phyloP scores from a whole-genome alignment of 2,329 filamentous ascomycete species.

The Cercospora zeae-maydis region DNA sequence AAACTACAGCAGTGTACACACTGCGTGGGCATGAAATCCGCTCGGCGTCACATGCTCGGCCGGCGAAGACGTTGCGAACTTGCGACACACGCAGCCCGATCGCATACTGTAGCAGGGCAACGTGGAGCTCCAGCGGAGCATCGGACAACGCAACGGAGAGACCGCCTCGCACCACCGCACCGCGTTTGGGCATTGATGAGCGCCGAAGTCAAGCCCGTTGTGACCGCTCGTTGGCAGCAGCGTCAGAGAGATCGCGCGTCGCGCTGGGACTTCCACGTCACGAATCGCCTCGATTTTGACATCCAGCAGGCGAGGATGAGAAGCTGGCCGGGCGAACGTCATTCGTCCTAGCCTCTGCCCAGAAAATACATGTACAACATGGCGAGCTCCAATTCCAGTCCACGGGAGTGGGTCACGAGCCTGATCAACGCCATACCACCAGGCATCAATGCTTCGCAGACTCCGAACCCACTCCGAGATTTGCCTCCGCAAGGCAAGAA shows the following conservation, averaged over 20 bases:
- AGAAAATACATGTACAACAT: neutral
- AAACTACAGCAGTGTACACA: neutral
- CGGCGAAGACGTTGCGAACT: neutral
- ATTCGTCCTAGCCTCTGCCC: neutral
- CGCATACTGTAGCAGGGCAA: too few species aligned
- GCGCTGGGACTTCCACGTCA: neutral
- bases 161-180: neutral
- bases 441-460: conserved; percentile 23
- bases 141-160: neutral
- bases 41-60: neutral
- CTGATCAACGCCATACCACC: conserved; percentile 31
- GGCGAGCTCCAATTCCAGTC: conserved; percentile 3
- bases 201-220: neutral
- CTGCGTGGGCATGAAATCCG: neutral
- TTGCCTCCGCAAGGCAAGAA: conserved; percentile 30
- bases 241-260: neutral
- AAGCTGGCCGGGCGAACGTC: neutral
- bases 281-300: neutral
- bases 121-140: neutral
- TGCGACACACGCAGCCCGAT: neutral
- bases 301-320: neutral
- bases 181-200: neutral
- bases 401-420: conserved; percentile 29
- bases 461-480: conserved; percentile 44
- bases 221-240: neutral